Conservation (phyloP, 1,284 basidiomycete genomes). For the Ganoderma lucidum region DNA sequence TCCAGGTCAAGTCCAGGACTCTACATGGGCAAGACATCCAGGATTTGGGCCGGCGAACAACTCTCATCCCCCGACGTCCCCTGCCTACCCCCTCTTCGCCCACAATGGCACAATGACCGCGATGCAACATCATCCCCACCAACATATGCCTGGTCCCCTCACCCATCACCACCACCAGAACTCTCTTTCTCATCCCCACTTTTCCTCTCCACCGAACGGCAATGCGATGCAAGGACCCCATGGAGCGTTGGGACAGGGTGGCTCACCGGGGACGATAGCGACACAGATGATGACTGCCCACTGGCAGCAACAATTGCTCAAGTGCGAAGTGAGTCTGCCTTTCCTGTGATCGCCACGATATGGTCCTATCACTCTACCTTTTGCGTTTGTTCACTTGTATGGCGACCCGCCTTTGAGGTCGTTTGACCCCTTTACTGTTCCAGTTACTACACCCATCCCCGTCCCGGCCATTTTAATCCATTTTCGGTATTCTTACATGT, state of each 20-base stretch:
- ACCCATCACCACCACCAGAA: constrained; percentile 76
- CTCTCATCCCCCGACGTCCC: constrained; percentile 70
- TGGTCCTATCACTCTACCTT: background rate
- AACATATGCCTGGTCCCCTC: constrained; percentile 53
- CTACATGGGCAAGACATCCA: constrained; percentile 70
- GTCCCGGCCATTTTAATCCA: background rate
- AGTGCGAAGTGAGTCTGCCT: constrained; percentile 72
- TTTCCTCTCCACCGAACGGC: constrained; percentile 73
- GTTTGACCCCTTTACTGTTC: background rate
- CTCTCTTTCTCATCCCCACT: constrained; percentile 68
- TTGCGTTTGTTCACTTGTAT: constrained; percentile 15
- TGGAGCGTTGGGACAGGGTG: constrained; percentile 60
- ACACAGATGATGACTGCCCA: constrained; percentile 74
- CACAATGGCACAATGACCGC: constrained; percentile 59
- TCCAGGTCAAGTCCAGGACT: constrained; percentile 57
- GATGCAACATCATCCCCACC: constrained; percentile 65
- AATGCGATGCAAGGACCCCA: constrained; percentile 54
- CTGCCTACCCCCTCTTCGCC: constrained; percentile 75
- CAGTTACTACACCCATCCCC: background rate
- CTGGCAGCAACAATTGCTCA: constrained; percentile 84
- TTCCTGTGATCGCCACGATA: constrained; percentile 16
- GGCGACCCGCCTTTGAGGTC: background rate
- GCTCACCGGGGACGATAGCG: constrained; percentile 66
- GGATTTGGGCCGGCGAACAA: constrained; percentile 65
- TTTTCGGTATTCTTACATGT: background rate